Percentiles rank a stretch among this genome's conserved stretches.
Conservation (phyloP, 768 basidiomycete genomes). For the Agaricus blazei region DNA sequence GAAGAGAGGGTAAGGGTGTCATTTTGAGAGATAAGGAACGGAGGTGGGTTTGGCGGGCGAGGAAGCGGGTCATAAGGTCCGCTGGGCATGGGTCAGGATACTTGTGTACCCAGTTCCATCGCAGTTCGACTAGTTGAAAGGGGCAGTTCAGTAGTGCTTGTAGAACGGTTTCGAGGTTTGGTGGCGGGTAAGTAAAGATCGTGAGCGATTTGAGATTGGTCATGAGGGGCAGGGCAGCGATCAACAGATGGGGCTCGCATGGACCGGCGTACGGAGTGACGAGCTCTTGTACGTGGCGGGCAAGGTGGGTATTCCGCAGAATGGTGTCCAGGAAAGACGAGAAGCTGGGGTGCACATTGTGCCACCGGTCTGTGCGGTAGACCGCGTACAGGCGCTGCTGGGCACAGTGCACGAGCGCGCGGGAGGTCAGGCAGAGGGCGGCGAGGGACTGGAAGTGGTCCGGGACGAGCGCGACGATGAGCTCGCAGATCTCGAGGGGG, state of each 20-base stretch:
- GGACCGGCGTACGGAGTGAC: background rate
- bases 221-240: background rate
- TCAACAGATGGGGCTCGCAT: background rate
- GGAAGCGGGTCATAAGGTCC: background rate
- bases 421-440: background rate
- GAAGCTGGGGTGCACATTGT: background rate
- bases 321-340: background rate
- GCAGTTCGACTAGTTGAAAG: background rate
- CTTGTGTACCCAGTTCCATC: background rate
- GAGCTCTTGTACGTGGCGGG: background rate
- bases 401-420: background rate
- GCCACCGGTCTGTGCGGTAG: background rate
- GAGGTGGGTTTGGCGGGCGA: background rate
- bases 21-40: background rate
- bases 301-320: background rate
- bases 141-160: background rate
- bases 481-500: conserved; percentile 3
- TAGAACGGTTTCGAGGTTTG: background rate
- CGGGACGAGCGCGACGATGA: background rate
- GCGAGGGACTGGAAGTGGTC: background rate
- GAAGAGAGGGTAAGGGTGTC: background rate
- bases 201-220: conserved; percentile 4
- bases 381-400: background rate
- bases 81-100: background rate
- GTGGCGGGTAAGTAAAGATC: background rate